phyloP scores from a whole-genome alignment of 164 flowering plant species.

The Tetrastigma voinierianum region DNA sequence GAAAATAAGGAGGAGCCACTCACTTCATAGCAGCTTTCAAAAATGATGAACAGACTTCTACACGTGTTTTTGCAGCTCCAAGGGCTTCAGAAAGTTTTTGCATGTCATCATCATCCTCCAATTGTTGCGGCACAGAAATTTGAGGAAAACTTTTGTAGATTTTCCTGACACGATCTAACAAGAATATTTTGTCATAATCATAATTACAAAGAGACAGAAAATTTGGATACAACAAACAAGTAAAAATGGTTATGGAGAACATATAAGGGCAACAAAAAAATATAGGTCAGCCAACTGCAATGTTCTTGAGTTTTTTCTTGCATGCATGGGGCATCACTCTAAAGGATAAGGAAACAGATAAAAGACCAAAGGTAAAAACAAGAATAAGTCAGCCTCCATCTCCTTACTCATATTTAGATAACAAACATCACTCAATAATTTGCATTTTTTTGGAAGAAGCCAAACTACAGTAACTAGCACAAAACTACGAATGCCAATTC shows the following conservation, averaged over 20 bases:
- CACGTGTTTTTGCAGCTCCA: conserved; percentile 86
- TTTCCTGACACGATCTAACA: conserved; percentile 78
- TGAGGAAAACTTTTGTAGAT: conserved; percentile 78
- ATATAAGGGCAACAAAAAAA: background rate
- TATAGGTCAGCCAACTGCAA: too few relatives aligned
- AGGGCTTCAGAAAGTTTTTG: conserved; percentile 79
- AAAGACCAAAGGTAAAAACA: too few relatives aligned
- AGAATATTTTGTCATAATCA: conserved; percentile 28
- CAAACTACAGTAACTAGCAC: too few relatives aligned
- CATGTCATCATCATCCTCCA: conserved; percentile 80
- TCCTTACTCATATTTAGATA: too few relatives aligned
- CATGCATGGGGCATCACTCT: too few relatives aligned
- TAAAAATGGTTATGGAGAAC: background rate
- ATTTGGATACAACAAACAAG: background rate
- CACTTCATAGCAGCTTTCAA: conserved; percentile 87
- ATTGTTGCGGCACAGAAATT: conserved; percentile 61
- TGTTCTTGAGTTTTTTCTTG: too few relatives aligned
- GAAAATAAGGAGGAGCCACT: conserved; percentile 13
- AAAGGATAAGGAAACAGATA: too few relatives aligned
- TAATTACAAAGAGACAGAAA: background rate
- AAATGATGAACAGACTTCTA: conserved; percentile 83
- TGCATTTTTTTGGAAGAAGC: too few relatives aligned
- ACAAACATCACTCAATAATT: too few relatives aligned
- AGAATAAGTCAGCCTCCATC: too few relatives aligned
- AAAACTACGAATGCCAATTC: too few relatives aligned